Evolutionary conservation across 495 filamentous ascomycete genomes (phyloP), one percentile per base, ranked within the genome.

Genomic region (Lepidopterella palustris): DNA sequence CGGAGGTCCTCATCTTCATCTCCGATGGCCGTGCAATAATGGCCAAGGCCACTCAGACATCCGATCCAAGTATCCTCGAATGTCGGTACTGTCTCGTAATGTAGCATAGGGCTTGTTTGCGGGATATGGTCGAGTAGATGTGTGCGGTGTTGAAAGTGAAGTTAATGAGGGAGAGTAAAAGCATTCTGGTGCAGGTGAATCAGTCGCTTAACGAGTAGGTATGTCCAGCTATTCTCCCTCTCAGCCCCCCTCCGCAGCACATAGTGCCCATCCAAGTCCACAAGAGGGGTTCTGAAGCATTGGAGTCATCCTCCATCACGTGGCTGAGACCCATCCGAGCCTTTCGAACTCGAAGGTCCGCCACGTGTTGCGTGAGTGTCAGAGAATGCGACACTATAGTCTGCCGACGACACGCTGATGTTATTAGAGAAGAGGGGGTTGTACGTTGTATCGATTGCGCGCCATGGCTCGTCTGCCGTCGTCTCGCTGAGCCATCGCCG

Each of bases 61-160:
- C 95, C 90, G 21, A 93, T 86, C 90, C 90, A 95, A 0, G 86
- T 92, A 40, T 90, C 86, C 56, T 85, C 79, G 63, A 90, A 93
- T 0, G 78, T 71, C 1, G 84, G 79, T 0, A 90, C 84, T 0
- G 84, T 89, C 66, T 91, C 87, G 54, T 85, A 78, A 26, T 55
- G 45, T 13, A 58, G 24, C n/a, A n/a, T n/a, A n/a, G n/a, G n/a
- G n/a, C n/a, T n/a, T n/a, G n/a, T n/a, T n/a, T n/a, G n/a, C n/a
- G n/a, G n/a, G n/a, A n/a, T n/a, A n/a, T n/a, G n/a, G n/a, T n/a
- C n/a, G n/a, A n/a, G n/a, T n/a, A n/a, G n/a, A n/a, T n/a, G n/a
- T n/a, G n/a, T n/a, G n/a, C n/a, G n/a, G n/a, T n/a, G n/a, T n/a
- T n/a, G n/a, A n/a, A n/a, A n/a, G n/a, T n/a, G n/a, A n/a, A n/a